Evolutionary conservation across 2,329 filamentous ascomycete genomes (phyloP).

Genomic region (Hysterium pulicare): DNA sequence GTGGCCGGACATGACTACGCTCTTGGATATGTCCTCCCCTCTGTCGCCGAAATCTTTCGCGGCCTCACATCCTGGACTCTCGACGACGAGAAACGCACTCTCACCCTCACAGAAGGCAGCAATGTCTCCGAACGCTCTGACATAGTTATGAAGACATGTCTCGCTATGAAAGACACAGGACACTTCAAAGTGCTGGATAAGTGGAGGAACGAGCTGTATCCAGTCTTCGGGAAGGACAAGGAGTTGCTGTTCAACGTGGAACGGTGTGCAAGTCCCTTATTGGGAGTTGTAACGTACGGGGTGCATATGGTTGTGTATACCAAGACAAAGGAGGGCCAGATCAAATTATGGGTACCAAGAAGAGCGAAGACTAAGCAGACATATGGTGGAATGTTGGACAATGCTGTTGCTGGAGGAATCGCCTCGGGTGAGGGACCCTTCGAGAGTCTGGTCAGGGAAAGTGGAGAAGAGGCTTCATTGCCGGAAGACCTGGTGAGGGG

Average conservation of each 20-base stretch:
- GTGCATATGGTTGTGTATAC: constrained; percentile 42
- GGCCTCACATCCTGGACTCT: constrained; percentile 61
- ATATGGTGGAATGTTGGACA: constrained; percentile 89
- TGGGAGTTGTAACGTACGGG: constrained; percentile 44
- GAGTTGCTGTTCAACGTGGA: constrained; percentile 43
- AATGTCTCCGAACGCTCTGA: constrained; percentile 63
- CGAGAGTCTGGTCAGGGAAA: constrained; percentile 80
- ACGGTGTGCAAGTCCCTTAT: constrained; percentile 39
- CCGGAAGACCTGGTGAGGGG: constrained; percentile 65
- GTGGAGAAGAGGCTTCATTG: constrained; percentile 83
- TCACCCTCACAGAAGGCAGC: constrained; percentile 60
- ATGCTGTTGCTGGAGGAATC: constrained; percentile 85
- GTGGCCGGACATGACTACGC: constrained; percentile 60
- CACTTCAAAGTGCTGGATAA: constrained; percentile 67
- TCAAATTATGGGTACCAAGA: constrained; percentile 82
- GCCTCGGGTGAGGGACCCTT: constrained; percentile 76
- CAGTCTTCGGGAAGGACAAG: constrained; percentile 39
- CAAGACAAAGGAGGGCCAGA: constrained; percentile 46
- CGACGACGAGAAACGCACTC: constrained; percentile 56
- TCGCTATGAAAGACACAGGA: constrained; percentile 65
- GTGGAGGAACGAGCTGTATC: constrained; percentile 43
- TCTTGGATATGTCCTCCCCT: constrained; percentile 59
- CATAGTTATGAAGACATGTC: constrained; percentile 55
- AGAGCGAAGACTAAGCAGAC: constrained; percentile 76
- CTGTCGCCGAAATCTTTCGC: constrained; percentile 56